Evolutionary conservation across 208 protist species (phyloP).

Genomic region (Wallacemonas rigidus): DNA sequence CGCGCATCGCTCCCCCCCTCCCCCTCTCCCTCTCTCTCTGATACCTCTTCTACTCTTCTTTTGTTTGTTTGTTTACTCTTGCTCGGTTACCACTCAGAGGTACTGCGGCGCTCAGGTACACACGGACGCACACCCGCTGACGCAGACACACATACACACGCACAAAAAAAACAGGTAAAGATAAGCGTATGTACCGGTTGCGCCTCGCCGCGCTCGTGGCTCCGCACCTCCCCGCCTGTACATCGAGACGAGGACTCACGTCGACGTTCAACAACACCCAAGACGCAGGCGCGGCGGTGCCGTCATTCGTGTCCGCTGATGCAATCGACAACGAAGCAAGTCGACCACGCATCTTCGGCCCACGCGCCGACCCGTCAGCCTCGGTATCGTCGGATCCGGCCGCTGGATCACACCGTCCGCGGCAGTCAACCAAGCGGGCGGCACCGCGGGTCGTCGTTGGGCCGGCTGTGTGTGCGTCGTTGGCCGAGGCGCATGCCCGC

Average conservation of each 20-base stretch:
- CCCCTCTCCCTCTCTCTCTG: neutral
- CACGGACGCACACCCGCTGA: too few species aligned
- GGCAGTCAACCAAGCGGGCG: neutral
- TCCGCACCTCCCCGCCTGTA: neutral
- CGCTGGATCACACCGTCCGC: neutral
- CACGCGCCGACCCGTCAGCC: too few species aligned
- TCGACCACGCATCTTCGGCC: too few species aligned
- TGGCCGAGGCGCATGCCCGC: slow-evolving; percentile 20
- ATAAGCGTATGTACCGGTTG: neutral
- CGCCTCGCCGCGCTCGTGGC: neutral
- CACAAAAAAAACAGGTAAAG: neutral
- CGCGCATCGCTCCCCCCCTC: neutral
- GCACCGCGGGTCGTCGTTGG: too few species aligned
- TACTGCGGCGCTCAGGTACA: too few species aligned
- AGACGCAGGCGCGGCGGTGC: too few species aligned
- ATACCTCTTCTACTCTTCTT: neutral
- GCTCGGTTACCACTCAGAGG: too few species aligned
- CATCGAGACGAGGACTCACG: neutral
- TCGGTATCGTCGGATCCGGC: too few species aligned
- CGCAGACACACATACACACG: too few species aligned
- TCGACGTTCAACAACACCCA: too few species aligned
- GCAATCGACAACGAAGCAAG: too few species aligned
- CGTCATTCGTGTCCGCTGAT: too few species aligned
- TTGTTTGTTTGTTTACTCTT: neutral
- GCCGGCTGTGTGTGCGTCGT: neutral